Percentiles rank a stretch among this genome's conserved stretches.
Evolutionary conservation across 495 filamentous ascomycete species (phyloP).

Genomic region (Trichoderma reesei): DNA sequence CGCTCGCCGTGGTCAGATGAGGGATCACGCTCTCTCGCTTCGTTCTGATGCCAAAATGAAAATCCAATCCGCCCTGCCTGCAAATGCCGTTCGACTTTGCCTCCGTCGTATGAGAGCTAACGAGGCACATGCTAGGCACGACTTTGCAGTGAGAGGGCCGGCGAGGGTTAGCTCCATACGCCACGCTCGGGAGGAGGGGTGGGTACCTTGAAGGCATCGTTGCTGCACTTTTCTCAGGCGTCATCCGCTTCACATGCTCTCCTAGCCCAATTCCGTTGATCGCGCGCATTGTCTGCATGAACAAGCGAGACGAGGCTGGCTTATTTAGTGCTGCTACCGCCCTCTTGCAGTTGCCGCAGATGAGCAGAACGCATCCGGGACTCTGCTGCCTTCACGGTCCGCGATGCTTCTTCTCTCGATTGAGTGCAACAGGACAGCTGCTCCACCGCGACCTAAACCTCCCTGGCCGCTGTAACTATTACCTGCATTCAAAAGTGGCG

Average conservation of each 20-base stretch:
- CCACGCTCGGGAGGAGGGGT: constrained; percentile 3
- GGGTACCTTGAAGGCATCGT: neutral
- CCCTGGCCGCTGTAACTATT: constrained; percentile 1
- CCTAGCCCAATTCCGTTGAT: neutral
- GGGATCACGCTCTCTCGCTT: neutral
- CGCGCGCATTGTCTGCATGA: neutral
- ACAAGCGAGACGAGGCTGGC: constrained; percentile 2
- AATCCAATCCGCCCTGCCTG: neutral
- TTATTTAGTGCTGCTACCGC: neutral
- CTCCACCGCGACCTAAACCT: neutral
- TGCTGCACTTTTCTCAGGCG: constrained; percentile 2
- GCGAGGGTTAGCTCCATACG: neutral
- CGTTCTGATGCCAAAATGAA: neutral
- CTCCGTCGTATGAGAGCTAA: constrained; percentile 6
- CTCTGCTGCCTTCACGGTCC: neutral
- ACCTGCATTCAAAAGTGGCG: constrained; percentile 6
- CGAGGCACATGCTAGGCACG: neutral
- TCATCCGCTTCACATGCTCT: constrained; percentile 5
- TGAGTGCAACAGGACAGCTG: neutral
- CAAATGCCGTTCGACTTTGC: neutral
- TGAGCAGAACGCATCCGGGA: neutral
- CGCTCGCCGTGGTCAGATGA: neutral
- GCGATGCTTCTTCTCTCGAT: neutral
- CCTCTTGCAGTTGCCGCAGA: neutral
- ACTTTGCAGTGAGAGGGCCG: neutral